These are phyloP conservation scores for Gossypium armourianum DNA, from an alignment of 441 rosid species.

Conservation along the genomic window DNA sequence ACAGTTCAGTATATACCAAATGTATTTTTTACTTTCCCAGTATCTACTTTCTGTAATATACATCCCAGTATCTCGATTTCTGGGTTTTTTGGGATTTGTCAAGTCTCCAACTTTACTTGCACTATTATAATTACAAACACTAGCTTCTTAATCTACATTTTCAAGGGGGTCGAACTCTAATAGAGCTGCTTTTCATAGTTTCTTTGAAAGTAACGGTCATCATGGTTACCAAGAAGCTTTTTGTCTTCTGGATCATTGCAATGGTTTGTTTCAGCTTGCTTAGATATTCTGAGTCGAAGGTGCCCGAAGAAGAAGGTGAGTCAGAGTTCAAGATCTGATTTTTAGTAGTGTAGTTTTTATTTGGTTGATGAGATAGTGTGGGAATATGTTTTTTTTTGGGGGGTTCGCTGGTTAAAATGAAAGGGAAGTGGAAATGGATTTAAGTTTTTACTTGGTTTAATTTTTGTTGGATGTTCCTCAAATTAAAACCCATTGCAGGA, in stretches of 20 bases:
- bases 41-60: background rate
- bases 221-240: slow-evolving; percentile 26
- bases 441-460: slow-evolving; percentile 9
- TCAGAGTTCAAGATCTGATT: slow-evolving; percentile 1
- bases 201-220: slow-evolving; percentile 5
- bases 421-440: slow-evolving; percentile 5
- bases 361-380: slow-evolving; percentile 13
- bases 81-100: background rate
- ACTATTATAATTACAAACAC: background rate
- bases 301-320: slow-evolving; percentile 57
- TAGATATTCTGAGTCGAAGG: slow-evolving; percentile 30
- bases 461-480: slow-evolving; percentile 8
- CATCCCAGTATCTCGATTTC: background rate
- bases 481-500: background rate
- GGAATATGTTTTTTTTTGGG: slow-evolving; percentile 14
- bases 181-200: background rate
- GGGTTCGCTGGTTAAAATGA: slow-evolving; percentile 4
- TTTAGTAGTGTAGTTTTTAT: background rate
- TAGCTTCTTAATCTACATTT: background rate
- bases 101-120: background rate
- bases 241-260: slow-evolving; percentile 30
- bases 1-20: background rate
- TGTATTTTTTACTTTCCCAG: background rate
- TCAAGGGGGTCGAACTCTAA: background rate
- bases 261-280: slow-evolving; percentile 34